A percentile compares a stretch with the other conserved stretches of the same genome.
Conservation (phyloP, 2,329 filamentous ascomycete species). For the Lasiodiplodia sp. region DNA sequence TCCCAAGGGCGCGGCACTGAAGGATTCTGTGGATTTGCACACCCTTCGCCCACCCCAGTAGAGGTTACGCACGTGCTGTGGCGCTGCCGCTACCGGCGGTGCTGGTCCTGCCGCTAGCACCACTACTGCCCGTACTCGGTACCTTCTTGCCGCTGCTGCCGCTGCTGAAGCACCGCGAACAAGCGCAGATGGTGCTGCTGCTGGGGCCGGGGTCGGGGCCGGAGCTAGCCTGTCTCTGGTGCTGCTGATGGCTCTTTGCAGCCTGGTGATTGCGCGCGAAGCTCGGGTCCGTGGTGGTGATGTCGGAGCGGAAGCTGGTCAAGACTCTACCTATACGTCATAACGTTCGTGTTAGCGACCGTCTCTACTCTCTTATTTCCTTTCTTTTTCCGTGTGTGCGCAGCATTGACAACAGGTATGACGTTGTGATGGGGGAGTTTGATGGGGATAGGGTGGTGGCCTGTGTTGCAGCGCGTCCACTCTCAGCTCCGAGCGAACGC, state of each 20-base stretch:
- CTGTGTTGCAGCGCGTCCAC: neutral
- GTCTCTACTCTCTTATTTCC: neutral
- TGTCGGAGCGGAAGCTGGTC: conserved; percentile 23
- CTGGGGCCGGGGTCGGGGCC: neutral
- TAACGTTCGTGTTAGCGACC: conserved; percentile 8
- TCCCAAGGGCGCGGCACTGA: neutral
- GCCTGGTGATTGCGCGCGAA: conserved; percentile 10
- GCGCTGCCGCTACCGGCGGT: neutral
- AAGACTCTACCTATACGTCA: conserved; percentile 10
- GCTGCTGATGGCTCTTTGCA: neutral
- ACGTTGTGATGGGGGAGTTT: neutral
- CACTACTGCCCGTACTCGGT: neutral
- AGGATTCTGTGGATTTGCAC: neutral
- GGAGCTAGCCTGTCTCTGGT: neutral
- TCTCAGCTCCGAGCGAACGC: neutral
- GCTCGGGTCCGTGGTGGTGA: conserved; percentile 18
- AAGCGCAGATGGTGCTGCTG: conserved; percentile 13
- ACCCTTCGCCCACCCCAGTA: no score
- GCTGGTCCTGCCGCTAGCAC: neutral
- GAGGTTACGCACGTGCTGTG: neutral
- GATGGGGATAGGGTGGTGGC: neutral
- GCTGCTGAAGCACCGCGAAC: conserved; percentile 21
- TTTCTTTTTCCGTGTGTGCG: neutral
- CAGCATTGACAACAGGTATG: neutral
- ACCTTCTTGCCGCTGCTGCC: neutral